A percentile compares a stretch with the other conserved stretches of the same genome.
phyloP scores from a whole-genome alignment of 2,329 filamentous ascomycete genomes.

The Myriosclerotinia curreyana region DNA sequence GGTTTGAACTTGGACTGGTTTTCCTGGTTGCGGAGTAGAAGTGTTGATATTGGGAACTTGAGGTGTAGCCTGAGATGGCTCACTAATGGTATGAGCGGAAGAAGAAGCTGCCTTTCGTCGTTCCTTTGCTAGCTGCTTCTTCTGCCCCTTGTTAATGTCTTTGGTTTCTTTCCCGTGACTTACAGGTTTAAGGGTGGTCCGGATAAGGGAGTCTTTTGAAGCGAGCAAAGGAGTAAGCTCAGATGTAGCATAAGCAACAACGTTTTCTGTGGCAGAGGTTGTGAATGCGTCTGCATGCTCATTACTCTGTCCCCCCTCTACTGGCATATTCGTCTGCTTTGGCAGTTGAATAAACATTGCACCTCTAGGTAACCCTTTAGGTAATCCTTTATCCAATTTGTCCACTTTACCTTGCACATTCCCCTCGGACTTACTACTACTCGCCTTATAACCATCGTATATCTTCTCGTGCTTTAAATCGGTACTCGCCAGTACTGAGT shows the following conservation, averaged over 20 bases:
- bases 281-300: neutral
- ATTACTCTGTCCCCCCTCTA: neutral
- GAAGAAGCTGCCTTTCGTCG: conserved; percentile 2
- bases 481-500: neutral
- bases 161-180: neutral
- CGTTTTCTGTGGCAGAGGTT: neutral
- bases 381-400: neutral
- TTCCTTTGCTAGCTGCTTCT: neutral
- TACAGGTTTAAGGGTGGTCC: neutral
- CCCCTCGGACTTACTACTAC: neutral
- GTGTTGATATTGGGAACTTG: neutral
- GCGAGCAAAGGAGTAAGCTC: conserved; percentile 1
- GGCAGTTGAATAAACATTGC: conserved; percentile 4
- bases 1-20: conserved; percentile 11
- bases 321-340: neutral
- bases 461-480: neutral
- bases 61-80: neutral
- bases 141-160: neutral
- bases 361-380: neutral
- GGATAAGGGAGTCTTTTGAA: neutral
- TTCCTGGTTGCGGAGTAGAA: neutral
- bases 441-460: neutral
- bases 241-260: neutral
- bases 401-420: conserved; percentile 3
- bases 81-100: neutral